These are phyloP conservation scores for Centrapalus pauciflorus DNA, from an alignment of 129 eudicot species.

Conservation along the genomic window DNA sequence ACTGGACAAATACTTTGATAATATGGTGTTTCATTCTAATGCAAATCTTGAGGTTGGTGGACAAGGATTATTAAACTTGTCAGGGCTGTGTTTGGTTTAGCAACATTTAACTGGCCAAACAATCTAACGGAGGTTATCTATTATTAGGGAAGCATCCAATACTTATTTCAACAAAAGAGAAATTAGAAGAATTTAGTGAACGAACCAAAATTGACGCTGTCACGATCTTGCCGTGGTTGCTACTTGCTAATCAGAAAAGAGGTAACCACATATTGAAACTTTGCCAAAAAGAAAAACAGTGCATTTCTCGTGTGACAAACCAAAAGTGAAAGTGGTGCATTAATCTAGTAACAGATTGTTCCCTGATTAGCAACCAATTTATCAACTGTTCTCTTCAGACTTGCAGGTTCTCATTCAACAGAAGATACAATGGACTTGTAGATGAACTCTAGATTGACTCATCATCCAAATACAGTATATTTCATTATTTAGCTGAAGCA, in stretches of 20 bases:
- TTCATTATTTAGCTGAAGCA: conserved; percentile 38
- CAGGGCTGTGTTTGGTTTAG: no score
- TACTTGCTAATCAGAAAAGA: not conserved
- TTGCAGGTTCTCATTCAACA: conserved; percentile 29
- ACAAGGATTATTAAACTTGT: no score
- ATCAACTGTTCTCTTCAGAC: not conserved
- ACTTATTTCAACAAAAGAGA: no score
- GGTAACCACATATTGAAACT: not conserved
- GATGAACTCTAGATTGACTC: conserved; percentile 4
- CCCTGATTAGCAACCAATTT: not conserved
- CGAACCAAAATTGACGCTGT: no score
- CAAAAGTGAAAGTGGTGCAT: no score
- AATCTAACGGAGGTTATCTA: no score
- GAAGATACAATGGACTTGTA: conserved; percentile 17
- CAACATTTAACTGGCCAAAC: no score
- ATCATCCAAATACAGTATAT: not conserved
- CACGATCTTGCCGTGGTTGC: not conserved
- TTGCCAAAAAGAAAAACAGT: not conserved
- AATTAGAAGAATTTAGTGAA: not conserved
- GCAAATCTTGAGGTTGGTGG: no score
- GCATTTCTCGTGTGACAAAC: not conserved
- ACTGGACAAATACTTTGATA: no score
- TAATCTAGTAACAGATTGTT: no score
- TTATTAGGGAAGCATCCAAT: no score
- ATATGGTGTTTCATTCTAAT: no score